A percentile compares a stretch with the other conserved stretches of the same genome.
Conservation (phyloP, 2,329 filamentous ascomycete species). For the Sclerotinia subarctica region DNA sequence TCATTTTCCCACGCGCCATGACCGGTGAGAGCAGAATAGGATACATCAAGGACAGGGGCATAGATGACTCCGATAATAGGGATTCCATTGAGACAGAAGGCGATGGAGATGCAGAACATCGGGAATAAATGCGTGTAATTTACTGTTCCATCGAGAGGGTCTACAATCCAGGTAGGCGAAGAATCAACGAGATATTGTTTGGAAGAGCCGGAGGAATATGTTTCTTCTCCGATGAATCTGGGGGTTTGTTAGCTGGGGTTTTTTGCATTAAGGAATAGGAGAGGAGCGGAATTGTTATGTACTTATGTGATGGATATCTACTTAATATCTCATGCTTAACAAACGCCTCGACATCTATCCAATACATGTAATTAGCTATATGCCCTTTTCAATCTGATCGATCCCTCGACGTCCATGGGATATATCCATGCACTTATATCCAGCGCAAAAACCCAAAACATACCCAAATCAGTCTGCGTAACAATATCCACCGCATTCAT, state of each 20-base stretch:
- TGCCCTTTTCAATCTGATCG: neutral
- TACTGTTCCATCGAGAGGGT: constrained; percentile 59
- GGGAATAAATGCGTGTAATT: constrained; percentile 66
- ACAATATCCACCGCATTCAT: constrained; percentile 75
- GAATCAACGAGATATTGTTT: constrained; percentile 64
- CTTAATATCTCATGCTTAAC: constrained; percentile 57
- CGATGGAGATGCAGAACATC: constrained; percentile 79
- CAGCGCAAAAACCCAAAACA: constrained; percentile 24
- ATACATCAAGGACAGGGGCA: constrained; percentile 65
- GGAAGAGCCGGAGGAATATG: constrained; percentile 65
- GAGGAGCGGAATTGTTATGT: constrained; percentile 32
- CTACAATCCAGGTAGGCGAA: constrained; percentile 70
- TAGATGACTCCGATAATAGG: constrained; percentile 70
- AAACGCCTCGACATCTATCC: constrained; percentile 66
- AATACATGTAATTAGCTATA: constrained; percentile 22
- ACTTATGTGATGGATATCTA: constrained; percentile 66
- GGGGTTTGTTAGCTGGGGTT: neutral
- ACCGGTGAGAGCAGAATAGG: constrained; percentile 65
- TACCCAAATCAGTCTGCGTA: constrained; percentile 72
- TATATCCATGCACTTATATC: neutral
- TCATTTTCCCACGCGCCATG: constrained; percentile 56
- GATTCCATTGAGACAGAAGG: constrained; percentile 56
- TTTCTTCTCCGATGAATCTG: constrained; percentile 75
- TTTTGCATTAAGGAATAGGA: neutral
- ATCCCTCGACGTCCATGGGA: neutral